Evolutionary conservation across 345 rosid species (phyloP).

Genomic region (Populus simonii): DNA sequence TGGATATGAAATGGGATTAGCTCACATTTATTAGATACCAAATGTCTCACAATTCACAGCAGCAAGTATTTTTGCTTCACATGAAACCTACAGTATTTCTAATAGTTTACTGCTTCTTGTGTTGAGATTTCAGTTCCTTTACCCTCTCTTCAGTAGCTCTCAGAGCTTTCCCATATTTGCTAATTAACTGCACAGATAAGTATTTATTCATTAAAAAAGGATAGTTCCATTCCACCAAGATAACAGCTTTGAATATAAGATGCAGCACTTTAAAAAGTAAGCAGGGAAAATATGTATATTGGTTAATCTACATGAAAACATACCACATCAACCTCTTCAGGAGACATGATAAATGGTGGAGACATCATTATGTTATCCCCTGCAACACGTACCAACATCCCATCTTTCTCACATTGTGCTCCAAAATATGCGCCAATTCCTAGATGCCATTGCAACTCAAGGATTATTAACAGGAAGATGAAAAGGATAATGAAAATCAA

Average conservation of each 20-base stretch:
- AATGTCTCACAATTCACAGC: not conserved
- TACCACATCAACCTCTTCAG: slow-evolving; percentile 81
- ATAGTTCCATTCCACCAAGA: not conserved
- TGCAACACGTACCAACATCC: slow-evolving; percentile 83
- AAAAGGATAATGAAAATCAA: not conserved
- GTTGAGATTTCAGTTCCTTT: slow-evolving; percentile 71
- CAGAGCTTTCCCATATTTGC: slow-evolving; percentile 66
- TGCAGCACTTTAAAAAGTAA: not conserved
- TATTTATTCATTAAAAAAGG: not conserved
- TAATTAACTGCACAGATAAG: slow-evolving; percentile 50
- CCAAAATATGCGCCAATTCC: slow-evolving; percentile 88
- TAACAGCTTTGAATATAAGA: not conserved
- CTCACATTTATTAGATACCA: not conserved
- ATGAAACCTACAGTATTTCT: slow-evolving; percentile 22
- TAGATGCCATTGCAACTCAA: slow-evolving; percentile 19
- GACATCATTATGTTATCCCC: slow-evolving; percentile 94
- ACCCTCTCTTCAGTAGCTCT: slow-evolving; percentile 80
- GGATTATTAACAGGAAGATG: not conserved
- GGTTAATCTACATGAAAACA: not conserved
- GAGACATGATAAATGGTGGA: slow-evolving; percentile 69
- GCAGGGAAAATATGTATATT: not conserved
- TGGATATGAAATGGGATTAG: not conserved
- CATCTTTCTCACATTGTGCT: slow-evolving; percentile 72
- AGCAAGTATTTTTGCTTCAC: not conserved
- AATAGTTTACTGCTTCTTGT: slow-evolving; percentile 33